Base-by-base conservation (phyloP, 164 flowering plant species). In the Vitis rotundifolia region DNA sequence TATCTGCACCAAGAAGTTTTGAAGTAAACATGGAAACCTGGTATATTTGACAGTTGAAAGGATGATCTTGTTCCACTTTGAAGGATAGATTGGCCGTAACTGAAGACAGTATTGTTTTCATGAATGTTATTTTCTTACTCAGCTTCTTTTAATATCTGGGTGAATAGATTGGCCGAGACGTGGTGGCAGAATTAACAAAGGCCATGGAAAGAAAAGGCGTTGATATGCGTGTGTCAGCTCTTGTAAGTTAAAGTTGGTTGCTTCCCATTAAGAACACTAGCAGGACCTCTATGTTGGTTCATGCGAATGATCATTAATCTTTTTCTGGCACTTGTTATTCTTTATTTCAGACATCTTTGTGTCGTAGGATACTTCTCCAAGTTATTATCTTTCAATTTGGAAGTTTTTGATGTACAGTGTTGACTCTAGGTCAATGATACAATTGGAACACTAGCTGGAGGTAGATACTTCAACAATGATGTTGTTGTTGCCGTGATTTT, bases 361-460 rank as follows among this genome's bases (percentile, higher is more conserved):
- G 44, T 37, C 44, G 7, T 37, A 37, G 44, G 44, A 6, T 37
- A 37, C 44, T 37, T 37, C 44, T 37, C 44, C 44, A 6, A 37
- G 44, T 37, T 37, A 37, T 37, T 37, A 37, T 37, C 44, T 37
- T 37, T 37, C 44, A 37, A 37, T 37, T 37, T 37, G 44, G 44
- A 37, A 6, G 44, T 37, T 37, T 37, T 37, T 37, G 44, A 37
- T 37, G 44, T 37, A 5, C 44, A 37, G 44, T 50, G 13, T 49
- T 50, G 53, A 12, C 26, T 54, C 59, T 37, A 92, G 97, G 92
- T 92, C 61, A 92, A 92, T 79, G 98, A 92, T 76, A 92, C 98
- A 1, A 85, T 92, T 67, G 98, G 98, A 71, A 89, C 98, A 31
- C 73, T 92, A 67, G 98, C 98, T 8, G 95, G 94, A 59, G 98